These are phyloP conservation scores for Entophlyctis luteolus DNA, from an alignment of 192 early-diverging fungal species.

Conservation along the genomic window DNA sequence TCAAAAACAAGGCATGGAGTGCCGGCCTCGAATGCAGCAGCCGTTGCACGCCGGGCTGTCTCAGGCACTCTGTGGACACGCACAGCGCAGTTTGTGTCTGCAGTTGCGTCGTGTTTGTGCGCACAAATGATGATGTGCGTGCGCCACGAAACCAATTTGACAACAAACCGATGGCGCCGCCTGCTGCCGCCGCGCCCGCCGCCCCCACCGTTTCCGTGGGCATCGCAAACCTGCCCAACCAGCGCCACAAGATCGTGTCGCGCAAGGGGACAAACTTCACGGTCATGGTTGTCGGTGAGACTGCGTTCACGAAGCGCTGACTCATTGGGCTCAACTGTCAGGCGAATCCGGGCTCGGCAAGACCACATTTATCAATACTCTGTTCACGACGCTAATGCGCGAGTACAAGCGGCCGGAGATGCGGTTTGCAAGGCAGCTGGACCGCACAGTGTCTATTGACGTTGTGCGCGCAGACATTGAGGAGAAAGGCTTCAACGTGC, in stretches of 20 bases:
- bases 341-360: constrained; percentile 97
- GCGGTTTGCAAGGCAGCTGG: constrained; percentile 89
- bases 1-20: too few species aligned
- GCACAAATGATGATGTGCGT: too few species aligned
- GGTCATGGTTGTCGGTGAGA: constrained; percentile 86
- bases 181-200: too few species aligned
- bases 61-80: too few species aligned
- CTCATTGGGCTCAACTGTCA: constrained; percentile 21
- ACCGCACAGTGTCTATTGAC: constrained; percentile 96
- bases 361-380: constrained; percentile 98
- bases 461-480: constrained; percentile 95
- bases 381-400: constrained; percentile 91
- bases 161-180: too few species aligned
- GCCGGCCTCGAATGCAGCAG: too few species aligned
- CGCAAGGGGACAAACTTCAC: constrained; percentile 94
- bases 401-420: constrained; percentile 77
- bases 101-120: too few species aligned
- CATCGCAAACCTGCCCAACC: constrained; percentile 97
- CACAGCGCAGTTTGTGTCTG: too few species aligned
- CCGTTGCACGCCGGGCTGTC: too few species aligned
- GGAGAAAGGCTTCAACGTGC: constrained; percentile 97
- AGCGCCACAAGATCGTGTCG: constrained; percentile 96
- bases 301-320: neutral
- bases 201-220: constrained; percentile 50
- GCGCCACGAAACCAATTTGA: too few species aligned